Percentiles rank a stretch among this genome's conserved stretches.
These are phyloP conservation scores for Ruellia speciosa DNA, from an alignment of 305 asterid genomes.

Conservation along the genomic window DNA sequence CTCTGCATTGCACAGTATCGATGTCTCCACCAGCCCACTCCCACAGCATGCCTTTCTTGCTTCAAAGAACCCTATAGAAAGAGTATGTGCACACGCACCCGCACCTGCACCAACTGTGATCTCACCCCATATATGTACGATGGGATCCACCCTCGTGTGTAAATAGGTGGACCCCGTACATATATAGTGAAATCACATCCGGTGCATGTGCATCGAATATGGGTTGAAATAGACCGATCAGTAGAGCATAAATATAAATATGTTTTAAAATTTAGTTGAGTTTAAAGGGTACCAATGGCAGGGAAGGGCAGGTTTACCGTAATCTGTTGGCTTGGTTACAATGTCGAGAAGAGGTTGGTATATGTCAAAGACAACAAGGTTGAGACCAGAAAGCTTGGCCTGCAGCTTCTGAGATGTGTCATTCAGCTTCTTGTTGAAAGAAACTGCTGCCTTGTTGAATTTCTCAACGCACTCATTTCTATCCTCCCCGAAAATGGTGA, in stretches of 20 bases:
- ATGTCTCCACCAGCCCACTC: conserved; percentile 68
- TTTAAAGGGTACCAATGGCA: not conserved
- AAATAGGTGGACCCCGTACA: not conserved
- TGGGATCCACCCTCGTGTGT: no score
- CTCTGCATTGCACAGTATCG: conserved; percentile 58
- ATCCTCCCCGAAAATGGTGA: conserved; percentile 69
- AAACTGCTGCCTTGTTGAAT: conserved; percentile 53
- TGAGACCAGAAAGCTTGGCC: conserved; percentile 42
- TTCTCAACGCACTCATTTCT: conserved; percentile 54
- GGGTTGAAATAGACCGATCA: no score
- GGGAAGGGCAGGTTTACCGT: conserved; percentile 36
- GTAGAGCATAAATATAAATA: no score
- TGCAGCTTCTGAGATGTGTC: conserved; percentile 54
- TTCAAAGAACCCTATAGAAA: conserved; percentile 55
- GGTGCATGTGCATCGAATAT: no score
- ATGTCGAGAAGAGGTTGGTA: conserved; percentile 63
- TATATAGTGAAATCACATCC: not conserved
- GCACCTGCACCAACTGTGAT: no score
- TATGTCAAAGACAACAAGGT: conserved; percentile 64
- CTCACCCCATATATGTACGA: no score
- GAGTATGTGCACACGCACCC: no score
- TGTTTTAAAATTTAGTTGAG: no score
- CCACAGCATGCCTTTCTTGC: conserved; percentile 93
- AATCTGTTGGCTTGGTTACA: conserved; percentile 53
- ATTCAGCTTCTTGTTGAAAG: conserved; percentile 69